Evolutionary conservation across 2,329 filamentous ascomycete genomes (phyloP).

Genomic region (Rhytidhysteron rufulum): DNA sequence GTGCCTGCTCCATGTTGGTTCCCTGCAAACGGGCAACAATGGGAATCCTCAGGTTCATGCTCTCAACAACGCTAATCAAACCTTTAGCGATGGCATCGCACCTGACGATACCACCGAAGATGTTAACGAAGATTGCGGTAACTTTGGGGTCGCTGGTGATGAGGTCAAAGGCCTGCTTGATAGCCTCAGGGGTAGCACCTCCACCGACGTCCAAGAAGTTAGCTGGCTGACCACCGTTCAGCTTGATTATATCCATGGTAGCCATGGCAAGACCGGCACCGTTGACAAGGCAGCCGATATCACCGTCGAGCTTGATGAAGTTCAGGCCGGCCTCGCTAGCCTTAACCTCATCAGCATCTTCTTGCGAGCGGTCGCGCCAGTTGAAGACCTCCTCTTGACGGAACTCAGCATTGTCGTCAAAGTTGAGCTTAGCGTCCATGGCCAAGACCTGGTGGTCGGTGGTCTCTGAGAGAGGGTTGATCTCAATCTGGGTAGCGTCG

Average conservation of each 20-base stretch:
- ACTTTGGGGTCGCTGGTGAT: conserved; percentile 99
- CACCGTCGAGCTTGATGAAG: conserved; percentile 99
- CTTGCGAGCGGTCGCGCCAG: conserved; percentile 91
- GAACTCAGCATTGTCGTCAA: conserved; percentile 99
- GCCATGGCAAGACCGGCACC: conserved; percentile 99
- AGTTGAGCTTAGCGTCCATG: conserved; percentile 99
- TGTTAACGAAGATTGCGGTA: conserved; percentile 99
- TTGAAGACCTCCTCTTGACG: conserved; percentile 94
- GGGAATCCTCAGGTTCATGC: conserved; percentile 92
- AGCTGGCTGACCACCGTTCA: conserved; percentile 91
- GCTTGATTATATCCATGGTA: conserved; percentile 99
- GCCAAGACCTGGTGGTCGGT: conserved; percentile 96
- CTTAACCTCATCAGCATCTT: conserved; percentile 96
- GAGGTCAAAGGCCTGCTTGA: conserved; percentile 95
- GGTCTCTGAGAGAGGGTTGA: conserved; percentile 98
- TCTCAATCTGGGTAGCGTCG: conserved; percentile 98
- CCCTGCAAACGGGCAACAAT: conserved; percentile 97
- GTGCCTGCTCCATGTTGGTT: conserved; percentile 95
- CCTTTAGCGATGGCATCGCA: conserved; percentile 97
- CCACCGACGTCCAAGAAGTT: conserved; percentile 99
- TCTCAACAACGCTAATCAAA: conserved; percentile 89
- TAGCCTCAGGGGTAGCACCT: conserved; percentile 93
- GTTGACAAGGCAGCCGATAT: conserved; percentile 99
- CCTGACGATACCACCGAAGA: conserved; percentile 97
- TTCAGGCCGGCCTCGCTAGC: conserved; percentile 91